These are phyloP conservation scores for Russula dissimulans DNA, from an alignment of 768 basidiomycete species.

Conservation along the genomic window DNA sequence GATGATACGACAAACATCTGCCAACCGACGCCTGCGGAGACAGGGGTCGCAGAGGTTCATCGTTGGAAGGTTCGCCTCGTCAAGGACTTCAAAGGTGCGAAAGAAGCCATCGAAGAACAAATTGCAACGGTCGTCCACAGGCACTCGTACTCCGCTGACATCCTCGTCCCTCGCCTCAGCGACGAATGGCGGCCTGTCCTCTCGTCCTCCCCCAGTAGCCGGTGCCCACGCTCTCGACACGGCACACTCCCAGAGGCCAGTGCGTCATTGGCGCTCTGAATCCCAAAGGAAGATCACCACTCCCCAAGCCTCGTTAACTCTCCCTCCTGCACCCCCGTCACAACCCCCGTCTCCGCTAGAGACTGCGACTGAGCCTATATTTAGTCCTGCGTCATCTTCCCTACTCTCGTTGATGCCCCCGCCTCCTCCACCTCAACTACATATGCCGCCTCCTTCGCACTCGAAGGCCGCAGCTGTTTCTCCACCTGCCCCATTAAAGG, in stretches of 20 bases:
- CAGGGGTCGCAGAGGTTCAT: neutral
- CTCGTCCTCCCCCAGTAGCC: neutral
- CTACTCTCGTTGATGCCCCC: neutral
- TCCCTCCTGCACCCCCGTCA: neutral
- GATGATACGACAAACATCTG: neutral
- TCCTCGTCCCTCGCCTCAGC: neutral
- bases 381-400: neutral
- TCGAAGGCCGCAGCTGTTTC: neutral
- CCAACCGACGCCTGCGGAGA: neutral
- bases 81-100: neutral
- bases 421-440: slow-evolving; percentile 2
- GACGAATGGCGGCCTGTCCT: neutral
- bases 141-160: neutral
- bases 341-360: neutral
- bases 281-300: neutral
- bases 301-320: neutral
- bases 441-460: neutral
- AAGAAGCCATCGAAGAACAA: neutral
- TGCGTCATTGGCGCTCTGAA: neutral
- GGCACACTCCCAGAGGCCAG: neutral
- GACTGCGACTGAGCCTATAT: neutral
- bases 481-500: neutral
- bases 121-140: neutral
- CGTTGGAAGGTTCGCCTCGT: neutral
- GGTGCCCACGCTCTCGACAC: neutral